phyloP scores from a whole-genome alignment of 1,284 basidiomycete genomes.

The Fomitopsis palustris region DNA sequence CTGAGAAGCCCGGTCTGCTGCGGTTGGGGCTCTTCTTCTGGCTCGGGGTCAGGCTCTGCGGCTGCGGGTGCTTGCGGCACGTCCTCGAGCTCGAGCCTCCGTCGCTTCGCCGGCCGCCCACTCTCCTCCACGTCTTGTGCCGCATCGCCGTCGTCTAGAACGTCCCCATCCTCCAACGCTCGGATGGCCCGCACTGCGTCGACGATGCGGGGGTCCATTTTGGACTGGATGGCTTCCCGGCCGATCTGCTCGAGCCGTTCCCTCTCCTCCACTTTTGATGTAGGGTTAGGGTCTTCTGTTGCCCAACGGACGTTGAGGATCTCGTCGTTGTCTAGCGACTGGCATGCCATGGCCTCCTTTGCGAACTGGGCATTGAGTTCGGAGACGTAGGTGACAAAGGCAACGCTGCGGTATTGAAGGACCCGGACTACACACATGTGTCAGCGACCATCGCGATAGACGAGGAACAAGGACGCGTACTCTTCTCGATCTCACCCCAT shows the following conservation, averaged over 20 bases:
- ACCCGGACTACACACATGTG: slow-evolving; percentile 65
- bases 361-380: slow-evolving; percentile 94
- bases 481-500: slow-evolving; percentile 94
- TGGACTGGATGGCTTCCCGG: slow-evolving; percentile 78
- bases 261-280: slow-evolving; percentile 82
- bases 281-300: slow-evolving; percentile 94
- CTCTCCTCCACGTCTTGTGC: slow-evolving; percentile 28
- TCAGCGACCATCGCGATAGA: slow-evolving; percentile 2
- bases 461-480: slow-evolving; percentile 45
- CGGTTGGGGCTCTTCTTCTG: slow-evolving; percentile 19
- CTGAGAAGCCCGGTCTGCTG: slow-evolving; percentile 60
- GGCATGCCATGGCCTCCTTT: slow-evolving; percentile 98
- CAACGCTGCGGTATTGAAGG: slow-evolving; percentile 91
- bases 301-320: slow-evolving; percentile 98
- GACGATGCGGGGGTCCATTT: slow-evolving; percentile 81
- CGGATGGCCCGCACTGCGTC: slow-evolving; percentile 82
- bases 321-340: slow-evolving; percentile 96
- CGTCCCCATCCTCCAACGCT: slow-evolving; percentile 80
- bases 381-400: slow-evolving; percentile 92
- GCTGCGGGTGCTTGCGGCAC: slow-evolving; percentile 33
- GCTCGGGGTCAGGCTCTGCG: slow-evolving; percentile 28
- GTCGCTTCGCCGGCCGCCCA: slow-evolving; percentile 32
- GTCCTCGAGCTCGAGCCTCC: slow-evolving; percentile 26
- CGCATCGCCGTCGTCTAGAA: slow-evolving; percentile 44
- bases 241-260: slow-evolving; percentile 78